Conservation (phyloP, 192 early-diverging fungal species). For the Paraglomus brasilianum region DNA sequence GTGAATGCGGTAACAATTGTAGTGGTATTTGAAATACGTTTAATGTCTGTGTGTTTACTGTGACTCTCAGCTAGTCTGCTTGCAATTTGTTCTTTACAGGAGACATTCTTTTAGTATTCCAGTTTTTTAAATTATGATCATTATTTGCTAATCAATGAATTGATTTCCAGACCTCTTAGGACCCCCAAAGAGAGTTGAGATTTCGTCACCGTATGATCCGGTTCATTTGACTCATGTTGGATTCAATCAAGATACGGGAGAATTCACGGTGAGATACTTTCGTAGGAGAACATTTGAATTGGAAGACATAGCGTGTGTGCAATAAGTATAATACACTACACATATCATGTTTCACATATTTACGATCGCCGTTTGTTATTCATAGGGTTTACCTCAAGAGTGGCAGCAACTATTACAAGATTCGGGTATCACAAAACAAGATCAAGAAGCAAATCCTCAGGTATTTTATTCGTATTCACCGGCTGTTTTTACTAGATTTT, state of each 20-base stretch:
- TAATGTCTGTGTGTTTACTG: background rate
- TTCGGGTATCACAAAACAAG: constrained; percentile 91
- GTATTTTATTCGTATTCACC: constrained; percentile 31
- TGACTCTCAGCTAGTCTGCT: background rate
- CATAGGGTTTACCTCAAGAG: constrained; percentile 88
- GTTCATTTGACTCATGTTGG: constrained; percentile 98
- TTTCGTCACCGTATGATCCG: constrained; percentile 93
- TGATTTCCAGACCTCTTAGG: constrained; percentile 51
- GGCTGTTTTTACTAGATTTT: background rate
- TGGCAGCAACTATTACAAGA: constrained; percentile 91
- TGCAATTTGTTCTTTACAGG: background rate
- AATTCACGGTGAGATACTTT: constrained; percentile 78
- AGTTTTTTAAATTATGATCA: no score
- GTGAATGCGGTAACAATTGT: background rate
- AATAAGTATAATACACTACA: background rate
- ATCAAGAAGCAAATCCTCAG: constrained; percentile 91
- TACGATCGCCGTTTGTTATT: constrained; percentile 5
- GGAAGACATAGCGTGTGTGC: constrained; percentile 14
- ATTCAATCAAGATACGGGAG: constrained; percentile 93
- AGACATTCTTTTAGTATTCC: background rate
- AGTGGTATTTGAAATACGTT: background rate
- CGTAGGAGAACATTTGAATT: background rate
- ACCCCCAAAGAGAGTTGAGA: constrained; percentile 78
- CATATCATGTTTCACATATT: background rate
- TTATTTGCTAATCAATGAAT: constrained; percentile 5